Base-by-base conservation (phyloP, 352 stramenopile species). In the Phytophthora hybrid region DNA sequence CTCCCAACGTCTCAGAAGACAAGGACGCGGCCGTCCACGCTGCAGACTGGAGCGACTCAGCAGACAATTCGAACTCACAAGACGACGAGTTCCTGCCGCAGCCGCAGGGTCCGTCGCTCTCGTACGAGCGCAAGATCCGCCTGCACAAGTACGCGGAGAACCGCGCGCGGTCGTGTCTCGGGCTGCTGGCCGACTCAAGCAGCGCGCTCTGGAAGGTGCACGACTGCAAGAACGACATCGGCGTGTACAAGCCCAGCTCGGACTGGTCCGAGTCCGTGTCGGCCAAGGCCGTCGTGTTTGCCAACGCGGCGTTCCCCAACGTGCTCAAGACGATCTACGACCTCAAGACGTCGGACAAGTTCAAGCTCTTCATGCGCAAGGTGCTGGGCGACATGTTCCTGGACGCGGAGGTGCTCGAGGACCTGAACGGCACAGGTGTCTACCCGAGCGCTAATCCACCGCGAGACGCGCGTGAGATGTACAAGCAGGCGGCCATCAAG, bases 211-310 rank as follows among this genome's bases (percentile, higher is more conserved):
- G 88, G 88, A 93, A 93, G 68, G 70, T 90, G n/a, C 80, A 92
- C 46, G 88, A 95, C 63, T 84, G 79, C 32, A 95, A 95, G 65
- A 82, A 89, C 58, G 90, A 95, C 69, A 87, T 95, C 53, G 84
- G 82, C 18, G 67, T 97, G 37, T 95, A 92, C 76, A 95, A 95
- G 68, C 89, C 90, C 14, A 92, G 84, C 72, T 92, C 88, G 1
- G 90, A 97, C 61, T 97, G 90, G 90, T 94, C 89, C 73, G 90
- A 95, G 66, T 95, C 93, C 31, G 78, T 94, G 2, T 95, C 90
- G 4, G 85, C 88, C 54, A 95, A 95, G 67, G 90, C 90, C 3
- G 87, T 95, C 18, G 85, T 93, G 23, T 85, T 85, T 19, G 88
- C 89, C 13, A 89, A 95, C 51, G 87, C 89, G 5, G 79, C 83